Conservation (phyloP, 768 basidiomycete species). For the Lactarius evosmus region DNA sequence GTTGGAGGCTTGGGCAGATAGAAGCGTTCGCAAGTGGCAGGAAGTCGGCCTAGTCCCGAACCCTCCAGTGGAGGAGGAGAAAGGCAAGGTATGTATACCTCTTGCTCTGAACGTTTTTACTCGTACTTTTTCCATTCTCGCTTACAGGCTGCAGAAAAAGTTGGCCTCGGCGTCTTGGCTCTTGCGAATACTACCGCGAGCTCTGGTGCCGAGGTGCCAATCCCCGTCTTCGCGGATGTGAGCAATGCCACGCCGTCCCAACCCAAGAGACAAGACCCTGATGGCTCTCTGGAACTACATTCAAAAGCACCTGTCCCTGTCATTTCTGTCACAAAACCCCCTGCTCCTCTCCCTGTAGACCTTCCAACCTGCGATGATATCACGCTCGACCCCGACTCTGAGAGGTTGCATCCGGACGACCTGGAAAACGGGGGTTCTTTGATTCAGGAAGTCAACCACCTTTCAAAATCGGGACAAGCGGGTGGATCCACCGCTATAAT, state of each 20-base stretch:
- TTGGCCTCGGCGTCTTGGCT: conserved; percentile 43
- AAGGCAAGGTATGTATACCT: conserved; percentile 46
- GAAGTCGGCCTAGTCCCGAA: conserved; percentile 68
- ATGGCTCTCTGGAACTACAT: conserved; percentile 21
- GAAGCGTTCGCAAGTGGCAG: conserved; percentile 83
- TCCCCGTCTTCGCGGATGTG: conserved; percentile 53
- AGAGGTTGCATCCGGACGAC: conserved; percentile 33
- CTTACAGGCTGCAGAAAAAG: conserved; percentile 43
- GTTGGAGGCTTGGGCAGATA: conserved; percentile 90
- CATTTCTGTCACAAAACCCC: conserved; percentile 66
- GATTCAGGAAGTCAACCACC: conserved; percentile 27
- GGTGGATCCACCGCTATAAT: not conserved
- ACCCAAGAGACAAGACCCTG: conserved; percentile 21
- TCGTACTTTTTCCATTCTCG: not conserved
- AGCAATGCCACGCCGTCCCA: conserved; percentile 19
- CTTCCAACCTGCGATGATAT: conserved; percentile 67
- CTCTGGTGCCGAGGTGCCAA: conserved; percentile 52
- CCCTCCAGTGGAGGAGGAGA: conserved; percentile 37
- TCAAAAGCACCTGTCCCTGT: conserved; percentile 42
- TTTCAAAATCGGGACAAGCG: conserved; percentile 4
- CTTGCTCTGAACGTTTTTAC: not conserved
- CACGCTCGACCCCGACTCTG: conserved; percentile 39
- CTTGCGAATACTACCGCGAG: conserved; percentile 28
- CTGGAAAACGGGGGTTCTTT: conserved; percentile 27
- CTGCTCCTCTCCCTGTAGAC: conserved; percentile 65